phyloP scores from a whole-genome alignment of 345 rosid species.

The Physaria fendleri region DNA sequence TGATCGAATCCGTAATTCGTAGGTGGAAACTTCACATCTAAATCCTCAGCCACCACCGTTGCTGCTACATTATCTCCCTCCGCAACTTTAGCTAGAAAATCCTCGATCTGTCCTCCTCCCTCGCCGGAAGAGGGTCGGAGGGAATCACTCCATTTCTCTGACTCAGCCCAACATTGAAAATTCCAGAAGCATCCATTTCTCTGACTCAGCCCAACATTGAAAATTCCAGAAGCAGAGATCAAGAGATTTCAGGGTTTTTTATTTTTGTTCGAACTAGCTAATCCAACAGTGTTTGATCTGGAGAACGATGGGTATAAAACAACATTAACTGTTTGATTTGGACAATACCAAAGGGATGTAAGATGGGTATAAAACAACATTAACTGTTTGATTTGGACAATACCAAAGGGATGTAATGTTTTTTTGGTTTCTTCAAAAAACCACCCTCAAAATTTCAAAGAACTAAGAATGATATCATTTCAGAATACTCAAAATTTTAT shows the following conservation, averaged over 20 bases:
- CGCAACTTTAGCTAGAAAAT: conserved; percentile 66
- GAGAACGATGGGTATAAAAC: too few relatives aligned
- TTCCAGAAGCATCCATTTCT: not conserved
- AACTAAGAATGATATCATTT: too few relatives aligned
- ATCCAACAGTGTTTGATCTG: too few relatives aligned
- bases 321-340: too few relatives aligned
- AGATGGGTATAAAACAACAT: too few relatives aligned
- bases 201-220: not conserved
- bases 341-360: too few relatives aligned
- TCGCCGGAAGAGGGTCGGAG: conserved; percentile 31
- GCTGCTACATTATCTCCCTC: conserved; percentile 35
- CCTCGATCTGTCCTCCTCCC: conserved; percentile 37
- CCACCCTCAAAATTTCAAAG: too few relatives aligned
- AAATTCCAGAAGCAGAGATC: not conserved
- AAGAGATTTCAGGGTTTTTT: conserved; percentile 3
- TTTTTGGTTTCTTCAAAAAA: too few relatives aligned
- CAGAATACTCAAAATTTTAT: too few relatives aligned
- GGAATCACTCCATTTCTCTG: conserved; percentile 11
- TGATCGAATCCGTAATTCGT: conserved; percentile 49
- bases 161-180: not conserved
- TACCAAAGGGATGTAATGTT: too few relatives aligned
- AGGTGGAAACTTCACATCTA: conserved; percentile 34
- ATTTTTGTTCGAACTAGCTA: not conserved
- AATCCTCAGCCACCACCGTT: not conserved
- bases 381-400: too few relatives aligned